phyloP scores from a whole-genome alignment of 257 asterid species.

The Solanum dulcamara region DNA sequence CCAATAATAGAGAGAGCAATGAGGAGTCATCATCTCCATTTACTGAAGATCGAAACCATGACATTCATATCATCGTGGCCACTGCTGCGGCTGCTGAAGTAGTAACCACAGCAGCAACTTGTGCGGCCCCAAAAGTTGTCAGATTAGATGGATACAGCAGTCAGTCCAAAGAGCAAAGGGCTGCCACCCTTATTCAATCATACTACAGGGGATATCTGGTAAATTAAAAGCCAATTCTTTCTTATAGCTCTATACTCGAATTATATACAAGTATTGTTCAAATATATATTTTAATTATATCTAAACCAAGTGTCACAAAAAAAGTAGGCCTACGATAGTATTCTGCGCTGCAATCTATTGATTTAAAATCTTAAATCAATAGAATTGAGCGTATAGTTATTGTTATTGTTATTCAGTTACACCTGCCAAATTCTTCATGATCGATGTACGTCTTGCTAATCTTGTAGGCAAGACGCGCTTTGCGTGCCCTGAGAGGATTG shows the following conservation, averaged over 20 bases:
- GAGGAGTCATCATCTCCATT: conserved; percentile 36
- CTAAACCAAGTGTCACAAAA: background rate
- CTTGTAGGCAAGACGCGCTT: conserved; percentile 69
- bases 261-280: background rate
- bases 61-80: conserved; percentile 58
- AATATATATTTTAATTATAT: too few species aligned
- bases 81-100: conserved; percentile 85
- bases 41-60: conserved; percentile 45
- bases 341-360: too few species aligned
- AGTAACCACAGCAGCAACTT: conserved; percentile 61
- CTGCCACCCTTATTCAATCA: conserved; percentile 66
- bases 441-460: background rate
- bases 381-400: background rate
- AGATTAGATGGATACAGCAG: conserved; percentile 50
- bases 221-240: background rate
- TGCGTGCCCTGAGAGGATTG: conserved; percentile 75
- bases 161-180: conserved; percentile 57
- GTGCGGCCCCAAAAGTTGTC: conserved; percentile 72
- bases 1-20: conserved; percentile 20
- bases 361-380: background rate
- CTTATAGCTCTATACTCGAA: background rate
- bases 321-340: too few species aligned
- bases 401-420: background rate
- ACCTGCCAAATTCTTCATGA: background rate
- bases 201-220: conserved; percentile 90